phyloP scores from a whole-genome alignment of 2,329 filamentous ascomycete genomes.

The Nectriaceae sp. region DNA sequence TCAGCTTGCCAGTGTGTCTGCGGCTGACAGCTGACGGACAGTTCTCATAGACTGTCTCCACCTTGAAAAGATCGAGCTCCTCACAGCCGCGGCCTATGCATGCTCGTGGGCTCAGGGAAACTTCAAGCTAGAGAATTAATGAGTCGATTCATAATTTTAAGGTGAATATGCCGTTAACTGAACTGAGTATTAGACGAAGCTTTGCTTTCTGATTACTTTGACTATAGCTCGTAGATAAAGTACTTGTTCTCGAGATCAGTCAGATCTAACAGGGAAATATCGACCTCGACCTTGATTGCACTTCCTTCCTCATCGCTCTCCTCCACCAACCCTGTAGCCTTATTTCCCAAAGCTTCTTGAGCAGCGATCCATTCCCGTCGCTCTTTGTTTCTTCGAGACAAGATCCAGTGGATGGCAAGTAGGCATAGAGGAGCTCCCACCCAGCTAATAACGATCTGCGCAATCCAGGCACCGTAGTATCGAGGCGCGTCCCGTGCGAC shows the following conservation, averaged over 20 bases:
- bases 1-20: no score
- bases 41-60: no score
- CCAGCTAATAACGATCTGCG: constrained; percentile 34
- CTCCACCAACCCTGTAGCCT: neutral
- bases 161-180: no score
- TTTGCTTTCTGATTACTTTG: no score
- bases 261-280: neutral
- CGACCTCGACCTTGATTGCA: neutral
- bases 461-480: constrained; percentile 29
- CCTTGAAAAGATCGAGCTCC: no score
- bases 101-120: no score
- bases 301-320: neutral
- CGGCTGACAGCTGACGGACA: no score
- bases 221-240: neutral
- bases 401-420: constrained; percentile 33
- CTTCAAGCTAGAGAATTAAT: no score
- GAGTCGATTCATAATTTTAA: no score
- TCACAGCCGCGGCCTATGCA: no score
- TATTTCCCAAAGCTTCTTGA: neutral
- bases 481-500: constrained; percentile 26
- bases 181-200: no score
- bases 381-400: constrained; percentile 33
- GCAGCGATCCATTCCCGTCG: constrained; percentile 6
- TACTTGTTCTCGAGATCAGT: neutral
- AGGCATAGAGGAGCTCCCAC: constrained; percentile 36